Conservation (phyloP, 768 basidiomycete genomes). For the Dioszegia hungarica region DNA sequence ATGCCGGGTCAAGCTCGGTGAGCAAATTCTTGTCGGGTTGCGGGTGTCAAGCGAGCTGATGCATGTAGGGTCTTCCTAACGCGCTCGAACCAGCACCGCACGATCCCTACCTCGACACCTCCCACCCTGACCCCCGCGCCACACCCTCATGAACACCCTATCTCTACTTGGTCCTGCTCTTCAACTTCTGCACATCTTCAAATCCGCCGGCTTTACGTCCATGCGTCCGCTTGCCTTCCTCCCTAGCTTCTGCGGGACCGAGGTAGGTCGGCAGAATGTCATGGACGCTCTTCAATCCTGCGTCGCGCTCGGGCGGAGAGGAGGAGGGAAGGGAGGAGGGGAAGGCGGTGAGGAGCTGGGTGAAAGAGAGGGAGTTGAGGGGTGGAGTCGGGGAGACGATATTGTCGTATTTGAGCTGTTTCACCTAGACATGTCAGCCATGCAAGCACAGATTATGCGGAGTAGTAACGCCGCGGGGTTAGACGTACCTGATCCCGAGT, state of each 20-base stretch:
- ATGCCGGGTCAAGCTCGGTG: slow-evolving; percentile 55
- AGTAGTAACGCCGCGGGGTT: neutral
- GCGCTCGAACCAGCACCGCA: slow-evolving; percentile 19
- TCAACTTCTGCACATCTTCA: slow-evolving; percentile 29
- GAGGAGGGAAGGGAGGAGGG: slow-evolving; percentile 38
- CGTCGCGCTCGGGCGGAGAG: slow-evolving; percentile 45
- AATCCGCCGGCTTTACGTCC: slow-evolving; percentile 28
- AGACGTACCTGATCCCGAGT: slow-evolving; percentile 62
- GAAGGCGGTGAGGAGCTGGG: slow-evolving; percentile 35
- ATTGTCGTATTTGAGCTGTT: slow-evolving; percentile 63
- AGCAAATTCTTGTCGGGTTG: neutral
- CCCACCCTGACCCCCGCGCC: neutral
- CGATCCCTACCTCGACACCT: neutral
- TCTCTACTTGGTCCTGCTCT: slow-evolving; percentile 9
- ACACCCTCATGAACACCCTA: neutral
- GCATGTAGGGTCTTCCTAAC: slow-evolving; percentile 27
- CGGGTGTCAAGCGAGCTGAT: neutral
- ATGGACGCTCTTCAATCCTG: slow-evolving; percentile 55
- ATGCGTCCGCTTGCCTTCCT: slow-evolving; percentile 47
- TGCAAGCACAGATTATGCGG: neutral
- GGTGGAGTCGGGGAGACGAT: slow-evolving; percentile 41
- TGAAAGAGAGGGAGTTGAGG: slow-evolving; percentile 40
- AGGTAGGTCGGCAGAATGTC: slow-evolving; percentile 59
- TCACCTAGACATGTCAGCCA: slow-evolving; percentile 51
- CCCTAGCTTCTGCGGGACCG: slow-evolving; percentile 11